phyloP scores from a whole-genome alignment of 2,329 filamentous ascomycete species.

The Zarea fungicola region DNA sequence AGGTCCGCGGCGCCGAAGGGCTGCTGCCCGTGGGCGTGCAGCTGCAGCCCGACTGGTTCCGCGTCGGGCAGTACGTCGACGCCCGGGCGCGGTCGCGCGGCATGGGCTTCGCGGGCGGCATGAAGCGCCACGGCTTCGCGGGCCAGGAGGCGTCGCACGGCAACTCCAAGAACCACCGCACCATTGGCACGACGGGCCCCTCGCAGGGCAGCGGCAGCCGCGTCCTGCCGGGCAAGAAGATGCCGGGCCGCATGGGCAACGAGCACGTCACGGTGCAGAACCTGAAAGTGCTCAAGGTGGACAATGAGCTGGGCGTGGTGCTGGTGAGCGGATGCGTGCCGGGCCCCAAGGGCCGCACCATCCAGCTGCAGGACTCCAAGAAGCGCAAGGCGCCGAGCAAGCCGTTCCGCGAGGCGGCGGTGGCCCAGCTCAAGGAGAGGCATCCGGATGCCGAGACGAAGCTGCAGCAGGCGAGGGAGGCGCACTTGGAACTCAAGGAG shows the following conservation, averaged over 20 bases:
- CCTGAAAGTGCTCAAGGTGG: constrained; percentile 80
- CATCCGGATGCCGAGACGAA: constrained; percentile 41
- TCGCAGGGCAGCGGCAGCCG: constrained; percentile 89
- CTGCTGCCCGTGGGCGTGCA: constrained; percentile 69
- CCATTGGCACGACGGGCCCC: constrained; percentile 83
- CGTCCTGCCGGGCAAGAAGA: constrained; percentile 93
- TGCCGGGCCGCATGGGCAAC: constrained; percentile 94
- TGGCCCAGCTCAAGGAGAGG: constrained; percentile 39
- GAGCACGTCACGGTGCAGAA: constrained; percentile 88
- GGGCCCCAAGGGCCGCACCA: constrained; percentile 79
- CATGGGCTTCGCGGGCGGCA: constrained; percentile 92
- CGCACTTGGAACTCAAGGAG: constrained; percentile 51
- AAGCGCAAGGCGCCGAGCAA: constrained; percentile 64
- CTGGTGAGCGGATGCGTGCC: constrained; percentile 82
- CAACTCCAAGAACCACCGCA: constrained; percentile 89
- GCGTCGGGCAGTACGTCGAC: constrained; percentile 85
- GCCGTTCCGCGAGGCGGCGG: constrained; percentile 44
- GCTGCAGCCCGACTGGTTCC: constrained; percentile 86
- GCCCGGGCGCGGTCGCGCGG: constrained; percentile 73
- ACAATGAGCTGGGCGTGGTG: constrained; percentile 80
- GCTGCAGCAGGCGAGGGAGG: constrained; percentile 43
- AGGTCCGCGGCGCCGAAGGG: constrained; percentile 67
- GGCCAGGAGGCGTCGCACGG: constrained; percentile 92
- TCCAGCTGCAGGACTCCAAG: constrained; percentile 83
- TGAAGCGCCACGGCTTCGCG: constrained; percentile 90